These are phyloP conservation scores for Straminergon stramineum DNA, from an alignment of 225 moss, liverwort and hornwort species.

Conservation along the genomic window DNA sequence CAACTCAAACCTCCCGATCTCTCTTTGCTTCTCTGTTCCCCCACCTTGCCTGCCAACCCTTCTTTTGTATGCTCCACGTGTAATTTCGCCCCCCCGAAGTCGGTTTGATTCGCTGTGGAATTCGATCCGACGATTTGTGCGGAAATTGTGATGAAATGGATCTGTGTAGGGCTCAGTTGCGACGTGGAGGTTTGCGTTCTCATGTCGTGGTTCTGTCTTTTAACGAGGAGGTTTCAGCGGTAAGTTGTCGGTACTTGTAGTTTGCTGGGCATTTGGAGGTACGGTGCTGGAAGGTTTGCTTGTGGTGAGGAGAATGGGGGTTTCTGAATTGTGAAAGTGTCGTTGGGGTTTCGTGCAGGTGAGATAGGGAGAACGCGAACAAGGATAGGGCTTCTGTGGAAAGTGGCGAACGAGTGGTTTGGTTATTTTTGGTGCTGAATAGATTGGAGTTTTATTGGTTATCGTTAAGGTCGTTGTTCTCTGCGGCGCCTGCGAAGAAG, in stretches of 20 bases:
- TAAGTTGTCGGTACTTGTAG: background rate
- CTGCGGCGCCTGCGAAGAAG: background rate
- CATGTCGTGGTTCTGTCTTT: background rate
- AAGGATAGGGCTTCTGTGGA: background rate
- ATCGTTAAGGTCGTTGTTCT: background rate
- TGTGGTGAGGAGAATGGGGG: background rate
- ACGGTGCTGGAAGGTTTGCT: background rate
- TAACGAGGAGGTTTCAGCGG: too few relatives aligned
- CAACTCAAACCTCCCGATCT: background rate
- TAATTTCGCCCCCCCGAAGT: background rate
- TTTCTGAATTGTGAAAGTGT: background rate
- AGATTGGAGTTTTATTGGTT: background rate
- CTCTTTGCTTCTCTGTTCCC: background rate
- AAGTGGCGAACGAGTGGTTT: background rate
- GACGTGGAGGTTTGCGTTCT: background rate
- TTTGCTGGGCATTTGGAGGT: background rate
- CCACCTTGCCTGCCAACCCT: background rate
- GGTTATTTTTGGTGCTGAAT: background rate
- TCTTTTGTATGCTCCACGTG: too few relatives aligned
- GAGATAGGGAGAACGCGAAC: background rate
- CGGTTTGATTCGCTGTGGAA: background rate
- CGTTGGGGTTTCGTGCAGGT: background rate
- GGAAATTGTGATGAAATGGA: background rate
- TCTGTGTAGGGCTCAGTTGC: background rate
- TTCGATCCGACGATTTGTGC: background rate